These are phyloP conservation scores for Dissophora globulifera DNA, from an alignment of 192 early-diverging fungal genomes.

Conservation along the genomic window DNA sequence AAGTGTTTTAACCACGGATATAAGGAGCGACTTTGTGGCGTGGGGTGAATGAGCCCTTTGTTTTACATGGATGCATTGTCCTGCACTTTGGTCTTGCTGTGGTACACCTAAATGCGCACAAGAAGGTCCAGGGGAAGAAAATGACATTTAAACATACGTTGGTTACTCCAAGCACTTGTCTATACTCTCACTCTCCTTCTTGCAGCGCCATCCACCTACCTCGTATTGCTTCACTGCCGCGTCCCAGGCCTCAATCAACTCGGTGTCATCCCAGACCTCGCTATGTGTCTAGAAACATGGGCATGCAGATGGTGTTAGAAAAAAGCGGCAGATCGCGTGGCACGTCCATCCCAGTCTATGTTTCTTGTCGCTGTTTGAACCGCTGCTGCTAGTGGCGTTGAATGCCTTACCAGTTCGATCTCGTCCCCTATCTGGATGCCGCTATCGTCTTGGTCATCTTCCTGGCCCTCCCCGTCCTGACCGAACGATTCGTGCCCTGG, in stretches of 20 bases:
- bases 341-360: too few species aligned
- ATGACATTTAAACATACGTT: too few species aligned
- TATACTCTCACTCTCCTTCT: background rate
- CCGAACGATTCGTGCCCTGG: background rate
- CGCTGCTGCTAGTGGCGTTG: too few species aligned
- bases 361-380: too few species aligned
- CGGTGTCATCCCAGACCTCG: conserved; percentile 71
- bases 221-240: conserved; percentile 67
- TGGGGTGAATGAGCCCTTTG: too few species aligned
- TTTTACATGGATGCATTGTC: conserved; percentile 1
- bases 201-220: too few species aligned
- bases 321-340: too few species aligned
- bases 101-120: conserved; percentile 9
- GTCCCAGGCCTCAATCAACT: conserved; percentile 73
- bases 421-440: conserved; percentile 34
- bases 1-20: too few species aligned
- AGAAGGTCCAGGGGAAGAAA: too few species aligned
- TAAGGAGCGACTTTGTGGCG: too few species aligned
- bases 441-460: conserved; percentile 1
- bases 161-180: background rate
- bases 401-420: conserved; percentile 28
- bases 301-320: background rate
- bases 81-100: conserved; percentile 16
- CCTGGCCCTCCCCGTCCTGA: background rate
- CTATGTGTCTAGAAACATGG: conserved; percentile 25